phyloP scores from a whole-genome alignment of 306 rosid species.

The Casuarina cunninghamiana region DNA sequence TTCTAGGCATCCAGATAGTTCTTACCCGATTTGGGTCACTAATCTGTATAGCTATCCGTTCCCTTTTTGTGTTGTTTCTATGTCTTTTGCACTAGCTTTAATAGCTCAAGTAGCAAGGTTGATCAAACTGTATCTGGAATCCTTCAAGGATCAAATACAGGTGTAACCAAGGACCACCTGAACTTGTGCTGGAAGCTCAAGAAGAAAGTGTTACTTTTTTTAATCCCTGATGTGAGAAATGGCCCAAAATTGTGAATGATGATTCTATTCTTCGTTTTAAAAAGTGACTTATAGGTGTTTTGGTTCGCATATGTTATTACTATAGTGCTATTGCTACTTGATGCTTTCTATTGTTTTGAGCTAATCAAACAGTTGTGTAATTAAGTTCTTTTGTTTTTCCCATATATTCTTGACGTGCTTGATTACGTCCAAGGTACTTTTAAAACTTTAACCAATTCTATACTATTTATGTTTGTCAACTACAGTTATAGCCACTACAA shows the following conservation, averaged over 20 bases:
- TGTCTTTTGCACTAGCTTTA: background rate
- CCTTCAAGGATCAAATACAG: background rate
- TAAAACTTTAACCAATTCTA: slow-evolving; percentile 22
- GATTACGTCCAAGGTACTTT: slow-evolving; percentile 9
- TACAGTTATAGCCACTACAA: slow-evolving; percentile 75
- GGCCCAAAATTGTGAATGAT: background rate
- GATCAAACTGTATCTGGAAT: background rate
- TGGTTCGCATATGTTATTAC: background rate
- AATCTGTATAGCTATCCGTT: background rate
- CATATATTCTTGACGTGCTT: slow-evolving; percentile 17
- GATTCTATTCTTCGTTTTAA: background rate
- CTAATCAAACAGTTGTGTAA: slow-evolving; percentile 16
- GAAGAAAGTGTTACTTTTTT: background rate
- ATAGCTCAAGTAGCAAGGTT: background rate
- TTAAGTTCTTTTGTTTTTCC: slow-evolving; percentile 3
- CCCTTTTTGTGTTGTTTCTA: background rate
- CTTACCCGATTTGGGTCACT: background rate
- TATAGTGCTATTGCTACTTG: background rate
- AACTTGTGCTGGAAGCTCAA: background rate
- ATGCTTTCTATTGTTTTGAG: slow-evolving; percentile 4
- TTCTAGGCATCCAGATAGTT: background rate
- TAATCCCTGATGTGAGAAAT: background rate
- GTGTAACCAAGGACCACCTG: background rate
- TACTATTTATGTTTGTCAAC: slow-evolving; percentile 23
- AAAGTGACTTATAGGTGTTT: background rate